Conservation (phyloP, 1,284 basidiomycete species). For the Erythrobasidium hasegawianum region DNA sequence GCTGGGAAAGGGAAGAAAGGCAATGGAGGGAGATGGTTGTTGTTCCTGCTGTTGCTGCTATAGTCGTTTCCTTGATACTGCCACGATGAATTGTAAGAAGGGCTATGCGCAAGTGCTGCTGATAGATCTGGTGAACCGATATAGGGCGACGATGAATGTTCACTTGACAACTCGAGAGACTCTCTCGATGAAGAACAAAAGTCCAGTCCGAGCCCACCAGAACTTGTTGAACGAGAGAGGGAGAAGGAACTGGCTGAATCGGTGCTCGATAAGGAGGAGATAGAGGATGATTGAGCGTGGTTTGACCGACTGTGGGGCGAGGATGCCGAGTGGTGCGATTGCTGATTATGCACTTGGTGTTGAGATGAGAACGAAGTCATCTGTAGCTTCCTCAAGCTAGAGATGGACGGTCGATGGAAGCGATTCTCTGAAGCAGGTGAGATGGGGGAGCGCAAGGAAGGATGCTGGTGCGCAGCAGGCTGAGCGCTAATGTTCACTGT, state of each 20-base stretch:
- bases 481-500: slow-evolving; percentile 9
- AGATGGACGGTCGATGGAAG: slow-evolving; percentile 39
- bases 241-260: slow-evolving; percentile 29
- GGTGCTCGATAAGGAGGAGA: slow-evolving; percentile 38
- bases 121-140: slow-evolving; percentile 35
- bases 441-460: not conserved
- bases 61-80: too few species aligned
- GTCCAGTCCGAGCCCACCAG: slow-evolving; percentile 26
- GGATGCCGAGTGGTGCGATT: too few species aligned
- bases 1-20: slow-evolving; percentile 38
- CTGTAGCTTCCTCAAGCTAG: slow-evolving; percentile 12
- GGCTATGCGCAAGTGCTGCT: too few species aligned
- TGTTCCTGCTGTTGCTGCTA: not conserved
- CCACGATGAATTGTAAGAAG: too few species aligned
- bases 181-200: slow-evolving; percentile 19
- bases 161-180: slow-evolving; percentile 23
- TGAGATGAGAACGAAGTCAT: slow-evolving; percentile 11
- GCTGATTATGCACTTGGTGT: not conserved
- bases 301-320: not conserved
- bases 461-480: slow-evolving; percentile 7
- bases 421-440: not conserved
- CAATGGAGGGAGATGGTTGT: slow-evolving; percentile 22
- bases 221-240: slow-evolving; percentile 18
- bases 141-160: slow-evolving; percentile 24
- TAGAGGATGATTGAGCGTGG: slow-evolving; percentile 37